Conservation (phyloP, 495 filamentous ascomycete species). For the Amniculicola lignicola region DNA sequence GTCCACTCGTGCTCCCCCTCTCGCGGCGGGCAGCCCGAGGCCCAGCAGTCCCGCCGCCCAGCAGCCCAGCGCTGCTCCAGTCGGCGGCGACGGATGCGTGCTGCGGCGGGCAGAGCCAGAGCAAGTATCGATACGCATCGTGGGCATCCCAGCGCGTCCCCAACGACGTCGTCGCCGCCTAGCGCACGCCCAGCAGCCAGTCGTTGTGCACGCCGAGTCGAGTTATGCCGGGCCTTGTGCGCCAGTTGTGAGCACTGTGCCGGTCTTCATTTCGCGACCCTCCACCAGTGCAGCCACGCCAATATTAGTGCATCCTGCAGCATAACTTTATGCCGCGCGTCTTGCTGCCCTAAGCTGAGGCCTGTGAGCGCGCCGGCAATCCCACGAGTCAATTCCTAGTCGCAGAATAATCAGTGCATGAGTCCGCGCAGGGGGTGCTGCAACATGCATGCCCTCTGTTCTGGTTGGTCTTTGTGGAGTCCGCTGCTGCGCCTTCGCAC, state of each 20-base stretch:
- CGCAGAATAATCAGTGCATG: slow-evolving; percentile 35
- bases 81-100: slow-evolving; percentile 4
- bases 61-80: not conserved
- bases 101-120: not conserved
- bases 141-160: not conserved
- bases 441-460: slow-evolving; percentile 26
- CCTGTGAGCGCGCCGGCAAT: slow-evolving; percentile 11
- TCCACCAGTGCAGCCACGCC: slow-evolving; percentile 21
- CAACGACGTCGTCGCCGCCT: not conserved
- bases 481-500: slow-evolving; percentile 33
- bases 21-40: slow-evolving; percentile 5
- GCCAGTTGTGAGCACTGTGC: slow-evolving; percentile 16
- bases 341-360: slow-evolving; percentile 34
- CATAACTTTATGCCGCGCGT: slow-evolving; percentile 37
- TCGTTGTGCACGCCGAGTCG: not conserved
- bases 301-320: slow-evolving; percentile 37
- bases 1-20: not conserved
- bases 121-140: slow-evolving; percentile 12
- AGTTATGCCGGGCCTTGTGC: slow-evolving; percentile 7
- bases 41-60: not conserved
- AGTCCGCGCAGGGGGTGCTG: slow-evolving; percentile 32
- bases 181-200: not conserved
- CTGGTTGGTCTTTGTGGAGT: slow-evolving; percentile 30
- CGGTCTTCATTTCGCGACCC: slow-evolving; percentile 30
- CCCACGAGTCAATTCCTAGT: slow-evolving; percentile 34